A percentile compares a stretch with the other conserved stretches of the same genome.
phyloP scores from a whole-genome alignment of 2,329 filamentous ascomycete species.

The Cladosporium velox region DNA sequence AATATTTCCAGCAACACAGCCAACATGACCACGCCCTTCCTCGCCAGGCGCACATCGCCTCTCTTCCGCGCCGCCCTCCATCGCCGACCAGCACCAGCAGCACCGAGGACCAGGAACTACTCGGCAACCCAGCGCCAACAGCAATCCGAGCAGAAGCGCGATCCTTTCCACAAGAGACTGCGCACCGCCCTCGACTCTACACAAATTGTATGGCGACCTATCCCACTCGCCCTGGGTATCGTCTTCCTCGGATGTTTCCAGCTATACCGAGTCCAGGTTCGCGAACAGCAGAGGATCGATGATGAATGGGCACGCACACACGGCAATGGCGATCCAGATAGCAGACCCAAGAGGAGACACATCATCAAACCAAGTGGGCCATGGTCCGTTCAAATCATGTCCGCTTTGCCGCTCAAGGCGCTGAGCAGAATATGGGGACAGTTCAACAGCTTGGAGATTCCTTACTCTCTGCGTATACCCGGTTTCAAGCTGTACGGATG shows the following conservation, averaged over 20 bases:
- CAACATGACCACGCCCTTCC: constrained; percentile 11
- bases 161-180: constrained; percentile 15
- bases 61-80: constrained; percentile 19
- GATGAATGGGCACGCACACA: constrained; percentile 46
- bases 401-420: constrained; percentile 85
- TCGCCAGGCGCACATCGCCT: constrained; percentile 16
- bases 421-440: constrained; percentile 85
- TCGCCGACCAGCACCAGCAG: constrained; percentile 1
- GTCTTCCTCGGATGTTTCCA: constrained; percentile 81
- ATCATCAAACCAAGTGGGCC: constrained; percentile 79
- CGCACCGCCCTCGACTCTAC: constrained; percentile 15
- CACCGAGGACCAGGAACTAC: constrained; percentile 9
- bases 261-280: constrained; percentile 71
- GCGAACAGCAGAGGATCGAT: constrained; percentile 46
- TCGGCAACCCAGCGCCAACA: constrained; percentile 8
- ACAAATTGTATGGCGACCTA: constrained; percentile 70
- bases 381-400: constrained; percentile 94
- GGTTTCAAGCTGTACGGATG: constrained; percentile 91
- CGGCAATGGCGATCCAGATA: constrained; percentile 42
- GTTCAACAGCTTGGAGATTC: constrained; percentile 87
- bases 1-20: neutral
- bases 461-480: constrained; percentile 82
- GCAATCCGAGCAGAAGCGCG: constrained; percentile 2
- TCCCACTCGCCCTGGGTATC: constrained; percentile 82
- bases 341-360: constrained; percentile 55